These are phyloP conservation scores for Platismatia glauca DNA, from an alignment of 495 filamentous ascomycete genomes.

Conservation along the genomic window DNA sequence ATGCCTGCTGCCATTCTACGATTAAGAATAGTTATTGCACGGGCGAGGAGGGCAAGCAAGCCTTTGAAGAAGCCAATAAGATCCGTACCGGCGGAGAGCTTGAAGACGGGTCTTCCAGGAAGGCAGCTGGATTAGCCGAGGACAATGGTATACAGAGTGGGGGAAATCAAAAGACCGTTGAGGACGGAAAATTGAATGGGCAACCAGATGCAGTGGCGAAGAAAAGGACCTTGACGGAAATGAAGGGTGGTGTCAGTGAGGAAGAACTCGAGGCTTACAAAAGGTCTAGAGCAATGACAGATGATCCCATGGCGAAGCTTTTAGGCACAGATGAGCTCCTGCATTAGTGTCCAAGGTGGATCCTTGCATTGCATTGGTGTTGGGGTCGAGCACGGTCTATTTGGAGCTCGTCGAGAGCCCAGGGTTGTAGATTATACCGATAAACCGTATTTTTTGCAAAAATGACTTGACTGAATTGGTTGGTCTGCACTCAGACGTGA, in stretches of 20 bases:
- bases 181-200: constrained; percentile 12
- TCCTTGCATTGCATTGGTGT: not conserved
- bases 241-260: constrained; percentile 66
- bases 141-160: constrained; percentile 15
- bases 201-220: constrained; percentile 24
- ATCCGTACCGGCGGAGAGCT: constrained; percentile 44
- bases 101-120: constrained; percentile 24
- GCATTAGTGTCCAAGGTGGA: not conserved
- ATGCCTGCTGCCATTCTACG: constrained; percentile 85
- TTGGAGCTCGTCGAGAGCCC: not conserved
- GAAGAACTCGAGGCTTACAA: constrained; percentile 79
- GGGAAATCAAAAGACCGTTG: not conserved
- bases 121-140: constrained; percentile 25
- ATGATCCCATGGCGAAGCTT: constrained; percentile 81
- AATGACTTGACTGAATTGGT: not conserved
- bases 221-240: constrained; percentile 57
- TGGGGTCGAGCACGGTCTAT: not conserved
- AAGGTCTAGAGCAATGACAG: constrained; percentile 53
- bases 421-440: not conserved
- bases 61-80: constrained; percentile 58
- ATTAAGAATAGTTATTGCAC: constrained; percentile 97
- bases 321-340: constrained; percentile 49
- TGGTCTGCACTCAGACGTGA: not conserved
- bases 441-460: not conserved
- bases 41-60: constrained; percentile 69